These are phyloP conservation scores for Niebla homalea DNA, from an alignment of 495 filamentous ascomycete species.

Conservation along the genomic window DNA sequence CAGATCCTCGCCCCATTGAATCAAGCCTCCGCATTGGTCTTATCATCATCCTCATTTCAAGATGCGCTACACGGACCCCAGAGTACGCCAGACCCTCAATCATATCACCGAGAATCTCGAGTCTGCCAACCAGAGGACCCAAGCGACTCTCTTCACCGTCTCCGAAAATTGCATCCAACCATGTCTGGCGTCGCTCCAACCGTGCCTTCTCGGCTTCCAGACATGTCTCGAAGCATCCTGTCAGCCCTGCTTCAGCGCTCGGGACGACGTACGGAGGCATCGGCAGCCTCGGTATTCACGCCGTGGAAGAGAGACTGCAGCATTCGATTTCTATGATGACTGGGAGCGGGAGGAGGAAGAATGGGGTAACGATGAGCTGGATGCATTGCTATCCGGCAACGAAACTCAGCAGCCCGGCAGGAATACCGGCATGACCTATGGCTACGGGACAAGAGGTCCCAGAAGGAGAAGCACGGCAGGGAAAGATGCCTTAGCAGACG, in stretches of 20 bases:
- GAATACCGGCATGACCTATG: slow-evolving; percentile 81
- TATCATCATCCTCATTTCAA: neutral
- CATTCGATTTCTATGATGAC: slow-evolving; percentile 97
- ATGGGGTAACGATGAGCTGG: slow-evolving; percentile 75
- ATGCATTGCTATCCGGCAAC: slow-evolving; percentile 69
- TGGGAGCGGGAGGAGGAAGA: slow-evolving; percentile 74
- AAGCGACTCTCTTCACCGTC: slow-evolving; percentile 77
- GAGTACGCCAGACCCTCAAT: slow-evolving; percentile 86
- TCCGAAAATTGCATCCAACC: slow-evolving; percentile 73
- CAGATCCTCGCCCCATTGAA: neutral
- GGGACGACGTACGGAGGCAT: slow-evolving; percentile 8
- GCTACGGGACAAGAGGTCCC: slow-evolving; percentile 60
- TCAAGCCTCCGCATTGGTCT: neutral
- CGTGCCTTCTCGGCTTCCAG: slow-evolving; percentile 46
- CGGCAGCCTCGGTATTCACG: slow-evolving; percentile 56
- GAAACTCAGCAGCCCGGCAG: slow-evolving; percentile 54
- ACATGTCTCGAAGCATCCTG: slow-evolving; percentile 57
- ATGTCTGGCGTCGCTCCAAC: slow-evolving; percentile 54
- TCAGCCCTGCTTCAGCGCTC: slow-evolving; percentile 49
- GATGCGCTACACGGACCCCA: slow-evolving; percentile 70
- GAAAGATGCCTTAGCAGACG: slow-evolving; percentile 32
- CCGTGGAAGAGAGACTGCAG: slow-evolving; percentile 61
- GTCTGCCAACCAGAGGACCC: slow-evolving; percentile 79
- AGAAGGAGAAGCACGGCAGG: slow-evolving; percentile 53
- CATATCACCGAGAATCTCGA: slow-evolving; percentile 87